Percentiles rank a stretch among this genome's conserved stretches.
phyloP scores from a whole-genome alignment of 2,329 filamentous ascomycete genomes.

The Diaporthe caulivora region DNA sequence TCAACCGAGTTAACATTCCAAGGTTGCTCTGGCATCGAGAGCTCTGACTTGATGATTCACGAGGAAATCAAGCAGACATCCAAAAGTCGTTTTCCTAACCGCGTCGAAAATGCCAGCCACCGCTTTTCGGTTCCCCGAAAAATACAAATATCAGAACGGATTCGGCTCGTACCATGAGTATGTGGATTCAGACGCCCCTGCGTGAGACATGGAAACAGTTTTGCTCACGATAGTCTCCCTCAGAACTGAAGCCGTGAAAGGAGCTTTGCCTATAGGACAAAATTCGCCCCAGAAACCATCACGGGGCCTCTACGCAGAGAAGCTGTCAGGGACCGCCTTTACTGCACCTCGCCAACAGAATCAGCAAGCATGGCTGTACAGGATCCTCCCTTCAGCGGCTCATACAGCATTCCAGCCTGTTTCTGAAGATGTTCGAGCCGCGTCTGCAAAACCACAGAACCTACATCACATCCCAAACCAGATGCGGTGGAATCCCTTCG shows the following conservation, averaged over 20 bases:
- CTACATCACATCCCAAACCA: conserved; percentile 85
- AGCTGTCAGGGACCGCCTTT: conserved; percentile 79
- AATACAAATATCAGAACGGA: conserved; percentile 82
- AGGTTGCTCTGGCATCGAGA: not conserved
- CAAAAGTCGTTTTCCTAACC: not conserved
- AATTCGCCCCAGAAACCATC: conserved; percentile 88
- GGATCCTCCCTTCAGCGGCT: conserved; percentile 73
- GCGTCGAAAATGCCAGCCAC: conserved; percentile 62
- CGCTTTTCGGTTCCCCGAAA: conserved; percentile 61
- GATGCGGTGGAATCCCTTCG: conserved; percentile 82
- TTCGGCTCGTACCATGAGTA: conserved; percentile 84
- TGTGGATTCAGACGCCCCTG: conserved; percentile 45
- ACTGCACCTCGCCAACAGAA: conserved; percentile 77
- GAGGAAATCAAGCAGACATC: not conserved
- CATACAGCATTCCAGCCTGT: conserved; percentile 68
- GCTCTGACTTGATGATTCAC: not conserved
- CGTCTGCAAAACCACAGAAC: conserved; percentile 48
- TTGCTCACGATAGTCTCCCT: not conserved
- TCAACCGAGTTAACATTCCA: too few relatives aligned
- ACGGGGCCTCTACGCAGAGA: conserved; percentile 85
- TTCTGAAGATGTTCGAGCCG: conserved; percentile 42
- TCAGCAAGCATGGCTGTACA: conserved; percentile 79
- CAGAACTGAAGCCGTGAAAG: conserved; percentile 83
- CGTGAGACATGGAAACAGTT: not conserved
- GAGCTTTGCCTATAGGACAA: conserved; percentile 78